phyloP scores from a whole-genome alignment of 2,329 filamentous ascomycete genomes.

The Fusarium nelsonii region DNA sequence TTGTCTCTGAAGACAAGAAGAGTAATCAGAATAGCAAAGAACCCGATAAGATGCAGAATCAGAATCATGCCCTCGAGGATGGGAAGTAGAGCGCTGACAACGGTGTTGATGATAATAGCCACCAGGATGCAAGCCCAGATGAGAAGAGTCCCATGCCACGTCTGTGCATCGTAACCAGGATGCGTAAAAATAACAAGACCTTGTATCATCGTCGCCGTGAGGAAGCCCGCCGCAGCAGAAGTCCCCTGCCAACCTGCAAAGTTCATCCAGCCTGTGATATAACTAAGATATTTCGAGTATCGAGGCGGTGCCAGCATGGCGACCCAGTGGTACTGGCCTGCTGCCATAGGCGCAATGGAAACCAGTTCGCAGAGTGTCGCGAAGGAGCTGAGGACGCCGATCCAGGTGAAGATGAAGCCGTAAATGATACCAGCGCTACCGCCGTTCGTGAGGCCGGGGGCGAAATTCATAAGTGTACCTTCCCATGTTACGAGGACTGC shows the following conservation, averaged over 20 bases:
- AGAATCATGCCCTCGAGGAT: conserved; percentile 58
- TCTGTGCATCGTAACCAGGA: conserved; percentile 35
- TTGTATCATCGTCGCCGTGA: conserved; percentile 48
- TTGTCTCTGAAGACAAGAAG: conserved; percentile 50
- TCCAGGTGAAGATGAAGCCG: conserved; percentile 65
- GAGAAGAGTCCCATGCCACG: conserved; percentile 49
- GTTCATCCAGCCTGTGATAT: conserved; percentile 46
- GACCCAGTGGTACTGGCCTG: conserved; percentile 45
- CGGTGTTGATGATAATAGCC: conserved; percentile 56
- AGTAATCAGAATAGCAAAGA: conserved; percentile 58
- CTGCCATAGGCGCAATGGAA: conserved; percentile 42
- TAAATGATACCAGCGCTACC: conserved; percentile 59
- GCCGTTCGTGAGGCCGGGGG: conserved; percentile 43
- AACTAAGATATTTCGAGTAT: conserved; percentile 50
- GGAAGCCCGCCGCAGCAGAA: conserved; percentile 39
- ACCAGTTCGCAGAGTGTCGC: conserved; percentile 44
- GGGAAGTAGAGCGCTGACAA: conserved; percentile 47
- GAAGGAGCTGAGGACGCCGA: conserved; percentile 53
- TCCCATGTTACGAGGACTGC: conserved; percentile 48
- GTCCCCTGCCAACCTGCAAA: conserved; percentile 47
- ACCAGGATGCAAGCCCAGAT: conserved; percentile 57
- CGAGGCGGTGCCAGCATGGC: conserved; percentile 42
- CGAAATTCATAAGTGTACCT: conserved; percentile 46
- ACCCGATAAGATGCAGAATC: conserved; percentile 59
- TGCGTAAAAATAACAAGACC: conserved; percentile 40